A percentile compares a stretch with the other conserved stretches of the same genome.
phyloP scores from a whole-genome alignment of 2,329 filamentous ascomycete genomes.

The Paraphoma chrysanthemicola region DNA sequence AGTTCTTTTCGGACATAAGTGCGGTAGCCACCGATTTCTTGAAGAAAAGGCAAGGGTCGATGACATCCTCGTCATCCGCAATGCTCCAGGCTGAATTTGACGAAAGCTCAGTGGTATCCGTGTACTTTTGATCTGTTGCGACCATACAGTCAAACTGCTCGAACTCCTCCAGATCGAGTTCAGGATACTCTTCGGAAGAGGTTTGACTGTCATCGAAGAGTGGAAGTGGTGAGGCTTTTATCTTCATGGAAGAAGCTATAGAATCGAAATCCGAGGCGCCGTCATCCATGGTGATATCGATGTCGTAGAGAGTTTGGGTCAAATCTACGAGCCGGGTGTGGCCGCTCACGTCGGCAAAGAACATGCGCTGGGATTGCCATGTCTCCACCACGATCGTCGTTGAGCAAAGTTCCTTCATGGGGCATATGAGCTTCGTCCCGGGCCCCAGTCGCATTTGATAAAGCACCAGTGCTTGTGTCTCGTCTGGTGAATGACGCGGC shows the following conservation, averaged over 20 bases:
- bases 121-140: background rate
- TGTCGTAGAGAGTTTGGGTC: background rate
- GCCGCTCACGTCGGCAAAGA: background rate
- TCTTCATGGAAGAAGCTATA: constrained; percentile 1
- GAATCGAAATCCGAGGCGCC: constrained; percentile 4
- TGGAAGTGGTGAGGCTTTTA: background rate
- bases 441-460: background rate
- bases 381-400: background rate
- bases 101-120: background rate
- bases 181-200: background rate
- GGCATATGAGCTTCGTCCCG: background rate
- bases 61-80: background rate
- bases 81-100: background rate
- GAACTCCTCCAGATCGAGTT: background rate
- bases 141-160: background rate
- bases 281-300: background rate
- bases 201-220: background rate
- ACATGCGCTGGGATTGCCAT: background rate
- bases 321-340: background rate
- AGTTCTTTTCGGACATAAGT: too few relatives aligned
- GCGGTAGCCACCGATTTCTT: background rate
- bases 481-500: too few relatives aligned
- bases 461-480: background rate
- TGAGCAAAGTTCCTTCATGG: too few relatives aligned
- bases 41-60: background rate